These are phyloP conservation scores for Firmiana major DNA, from an alignment of 345 rosid species.

Conservation along the genomic window DNA sequence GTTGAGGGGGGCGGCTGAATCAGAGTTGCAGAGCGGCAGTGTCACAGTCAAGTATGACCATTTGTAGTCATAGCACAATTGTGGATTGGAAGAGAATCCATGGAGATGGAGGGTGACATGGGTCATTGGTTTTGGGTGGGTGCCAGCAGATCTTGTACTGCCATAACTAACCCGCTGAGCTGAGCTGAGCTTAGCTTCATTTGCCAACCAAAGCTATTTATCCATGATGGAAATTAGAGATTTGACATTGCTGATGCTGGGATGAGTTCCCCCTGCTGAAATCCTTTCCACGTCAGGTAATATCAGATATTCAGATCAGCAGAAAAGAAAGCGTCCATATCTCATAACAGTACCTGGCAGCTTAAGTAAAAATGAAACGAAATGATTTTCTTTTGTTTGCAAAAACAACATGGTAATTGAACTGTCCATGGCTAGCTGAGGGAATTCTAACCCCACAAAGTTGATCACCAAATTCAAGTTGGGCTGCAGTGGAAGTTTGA, in stretches of 20 bases:
- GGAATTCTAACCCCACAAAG: too few relatives aligned
- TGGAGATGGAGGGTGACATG: not conserved
- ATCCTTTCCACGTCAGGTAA: not conserved
- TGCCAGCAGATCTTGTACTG: slow-evolving; percentile 14
- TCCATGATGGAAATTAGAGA: not conserved
- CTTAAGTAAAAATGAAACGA: too few relatives aligned
- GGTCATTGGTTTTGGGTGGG: not conserved
- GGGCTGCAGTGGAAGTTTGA: too few relatives aligned
- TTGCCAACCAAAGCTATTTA: not conserved
- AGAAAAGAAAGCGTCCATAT: too few relatives aligned
- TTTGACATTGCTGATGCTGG: not conserved
- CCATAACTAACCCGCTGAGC: not conserved
- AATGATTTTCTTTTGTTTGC: too few relatives aligned
- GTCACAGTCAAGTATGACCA: slow-evolving; percentile 41
- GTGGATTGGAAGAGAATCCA: not conserved
- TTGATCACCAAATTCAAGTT: too few relatives aligned
- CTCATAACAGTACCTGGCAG: too few relatives aligned
- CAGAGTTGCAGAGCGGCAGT: slow-evolving; percentile 23
- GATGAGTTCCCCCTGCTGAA: not conserved
- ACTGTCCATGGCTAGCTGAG: too few relatives aligned
- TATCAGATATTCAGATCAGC: not conserved
- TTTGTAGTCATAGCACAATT: slow-evolving; percentile 25
- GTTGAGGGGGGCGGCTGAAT: slow-evolving; percentile 22
- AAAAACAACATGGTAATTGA: too few relatives aligned
- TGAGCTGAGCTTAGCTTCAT: not conserved